phyloP scores from a whole-genome alignment of 2,329 filamentous ascomycete species.

The Spiromastix sp. region DNA sequence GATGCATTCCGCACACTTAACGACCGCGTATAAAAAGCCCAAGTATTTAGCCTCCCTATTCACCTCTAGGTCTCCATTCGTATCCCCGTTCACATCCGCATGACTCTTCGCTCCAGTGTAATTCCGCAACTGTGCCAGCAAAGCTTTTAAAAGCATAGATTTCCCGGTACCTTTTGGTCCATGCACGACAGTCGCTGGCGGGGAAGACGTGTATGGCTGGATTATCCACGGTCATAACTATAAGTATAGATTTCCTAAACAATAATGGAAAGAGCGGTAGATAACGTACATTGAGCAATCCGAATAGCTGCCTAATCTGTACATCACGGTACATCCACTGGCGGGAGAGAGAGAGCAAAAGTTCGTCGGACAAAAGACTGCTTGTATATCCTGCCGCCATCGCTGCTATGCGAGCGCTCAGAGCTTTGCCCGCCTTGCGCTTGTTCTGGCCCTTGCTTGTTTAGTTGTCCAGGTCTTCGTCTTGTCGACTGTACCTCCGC shows the following conservation, averaged over 20 bases:
- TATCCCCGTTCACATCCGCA: neutral
- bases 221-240: neutral
- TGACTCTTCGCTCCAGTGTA: constrained; percentile 28
- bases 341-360: constrained; percentile 24
- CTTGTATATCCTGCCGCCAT: too few relatives aligned
- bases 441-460: too few relatives aligned
- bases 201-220: constrained; percentile 46
- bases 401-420: too few relatives aligned
- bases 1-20: constrained; percentile 36
- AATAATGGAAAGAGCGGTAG: too few relatives aligned
- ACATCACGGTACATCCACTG: constrained; percentile 35
- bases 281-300: too few relatives aligned
- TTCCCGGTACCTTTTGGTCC: constrained; percentile 85
- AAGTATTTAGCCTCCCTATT: too few relatives aligned
- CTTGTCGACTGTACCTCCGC: too few relatives aligned
- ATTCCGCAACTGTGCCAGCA: constrained; percentile 51
- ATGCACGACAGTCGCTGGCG: constrained; percentile 66
- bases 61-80: constrained; percentile 1
- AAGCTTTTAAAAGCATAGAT: constrained; percentile 54
- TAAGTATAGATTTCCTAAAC: too few relatives aligned
- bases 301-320: constrained; percentile 27
- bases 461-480: too few relatives aligned
- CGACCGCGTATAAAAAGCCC: constrained; percentile 26
- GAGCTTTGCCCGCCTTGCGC: too few relatives aligned
- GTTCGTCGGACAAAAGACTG: constrained; percentile 24